These are phyloP conservation scores for Pseudozyma tsukubaensis DNA, from an alignment of 1,284 basidiomycete species.

Conservation along the genomic window DNA sequence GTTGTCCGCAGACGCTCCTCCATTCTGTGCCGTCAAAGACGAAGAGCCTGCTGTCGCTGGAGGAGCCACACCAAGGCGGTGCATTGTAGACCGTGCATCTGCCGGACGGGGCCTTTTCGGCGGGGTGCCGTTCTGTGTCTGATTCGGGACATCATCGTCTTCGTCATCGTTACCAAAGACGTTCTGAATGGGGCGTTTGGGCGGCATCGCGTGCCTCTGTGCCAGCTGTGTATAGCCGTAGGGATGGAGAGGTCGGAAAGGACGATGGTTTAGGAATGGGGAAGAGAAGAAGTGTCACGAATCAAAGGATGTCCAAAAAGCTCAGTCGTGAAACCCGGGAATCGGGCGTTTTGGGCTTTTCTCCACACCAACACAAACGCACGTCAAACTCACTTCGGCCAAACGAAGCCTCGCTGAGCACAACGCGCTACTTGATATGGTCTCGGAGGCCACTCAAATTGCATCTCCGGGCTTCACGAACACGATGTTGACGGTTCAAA, in stretches of 20 bases:
- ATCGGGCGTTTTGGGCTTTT: not conserved
- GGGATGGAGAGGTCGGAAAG: not conserved
- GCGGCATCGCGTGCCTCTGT: constrained; percentile 23
- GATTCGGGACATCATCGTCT: not conserved
- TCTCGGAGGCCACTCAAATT: no score
- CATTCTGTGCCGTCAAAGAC: constrained; percentile 8
- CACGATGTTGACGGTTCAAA: not conserved
- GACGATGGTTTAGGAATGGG: not conserved
- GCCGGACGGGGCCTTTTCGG: constrained; percentile 35
- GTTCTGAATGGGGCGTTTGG: constrained; percentile 46
- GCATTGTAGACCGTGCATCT: constrained; percentile 4
- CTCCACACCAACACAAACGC: not conserved
- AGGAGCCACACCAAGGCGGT: constrained; percentile 17
- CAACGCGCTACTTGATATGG: not conserved
- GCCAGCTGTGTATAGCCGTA: not conserved
- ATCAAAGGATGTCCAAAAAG: constrained; percentile 8
- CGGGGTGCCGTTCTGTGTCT: constrained; percentile 24
- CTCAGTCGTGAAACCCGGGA: not conserved
- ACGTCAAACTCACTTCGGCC: no score
- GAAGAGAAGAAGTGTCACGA: not conserved
- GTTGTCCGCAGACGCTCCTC: constrained; percentile 1
- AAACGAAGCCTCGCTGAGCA: no score
- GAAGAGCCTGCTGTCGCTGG: constrained; percentile 1
- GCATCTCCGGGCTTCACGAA: no score
- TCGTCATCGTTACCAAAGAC: constrained; percentile 49